These are phyloP conservation scores for Arthroderma sp. DNA, from an alignment of 2,329 filamentous ascomycete genomes.

Conservation along the genomic window DNA sequence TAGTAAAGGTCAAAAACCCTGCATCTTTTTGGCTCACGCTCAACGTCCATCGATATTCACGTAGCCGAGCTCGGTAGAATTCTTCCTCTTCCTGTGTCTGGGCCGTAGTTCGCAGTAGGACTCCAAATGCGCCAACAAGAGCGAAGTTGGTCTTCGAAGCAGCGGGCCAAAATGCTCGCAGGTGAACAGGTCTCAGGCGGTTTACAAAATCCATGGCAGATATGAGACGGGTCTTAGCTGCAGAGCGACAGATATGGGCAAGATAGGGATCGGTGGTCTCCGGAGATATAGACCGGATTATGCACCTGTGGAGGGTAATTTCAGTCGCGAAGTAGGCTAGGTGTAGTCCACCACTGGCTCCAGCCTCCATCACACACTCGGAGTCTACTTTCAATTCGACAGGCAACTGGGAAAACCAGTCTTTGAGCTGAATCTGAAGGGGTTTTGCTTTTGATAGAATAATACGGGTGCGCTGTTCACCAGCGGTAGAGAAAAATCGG, in stretches of 20 bases:
- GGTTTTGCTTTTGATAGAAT: constrained; percentile 44
- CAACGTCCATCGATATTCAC: constrained; percentile 89
- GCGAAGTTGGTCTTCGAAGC: constrained; percentile 60
- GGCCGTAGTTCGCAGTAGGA: constrained; percentile 76
- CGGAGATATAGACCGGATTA: constrained; percentile 63
- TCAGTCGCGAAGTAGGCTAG: constrained; percentile 88
- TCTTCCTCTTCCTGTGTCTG: constrained; percentile 79
- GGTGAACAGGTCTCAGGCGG: constrained; percentile 70
- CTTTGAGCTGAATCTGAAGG: constrained; percentile 41
- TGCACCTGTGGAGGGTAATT: constrained; percentile 82
- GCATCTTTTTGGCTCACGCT: constrained; percentile 69
- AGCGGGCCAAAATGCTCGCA: constrained; percentile 71
- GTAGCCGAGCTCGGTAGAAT: constrained; percentile 75
- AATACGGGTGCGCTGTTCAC: constrained; percentile 36
- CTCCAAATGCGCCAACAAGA: constrained; percentile 86
- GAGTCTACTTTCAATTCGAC: constrained; percentile 40
- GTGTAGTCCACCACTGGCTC: constrained; percentile 59
- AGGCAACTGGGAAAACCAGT: constrained; percentile 42
- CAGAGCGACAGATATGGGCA: constrained; percentile 81
- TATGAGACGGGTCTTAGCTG: constrained; percentile 85
- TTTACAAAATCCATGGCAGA: constrained; percentile 98
- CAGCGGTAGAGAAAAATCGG: constrained; percentile 32
- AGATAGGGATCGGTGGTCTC: constrained; percentile 61
- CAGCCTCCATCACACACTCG: constrained; percentile 26
- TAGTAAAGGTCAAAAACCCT: constrained; percentile 48